phyloP scores from a whole-genome alignment of 495 filamentous ascomycete species.

The Xylaria longipes region DNA sequence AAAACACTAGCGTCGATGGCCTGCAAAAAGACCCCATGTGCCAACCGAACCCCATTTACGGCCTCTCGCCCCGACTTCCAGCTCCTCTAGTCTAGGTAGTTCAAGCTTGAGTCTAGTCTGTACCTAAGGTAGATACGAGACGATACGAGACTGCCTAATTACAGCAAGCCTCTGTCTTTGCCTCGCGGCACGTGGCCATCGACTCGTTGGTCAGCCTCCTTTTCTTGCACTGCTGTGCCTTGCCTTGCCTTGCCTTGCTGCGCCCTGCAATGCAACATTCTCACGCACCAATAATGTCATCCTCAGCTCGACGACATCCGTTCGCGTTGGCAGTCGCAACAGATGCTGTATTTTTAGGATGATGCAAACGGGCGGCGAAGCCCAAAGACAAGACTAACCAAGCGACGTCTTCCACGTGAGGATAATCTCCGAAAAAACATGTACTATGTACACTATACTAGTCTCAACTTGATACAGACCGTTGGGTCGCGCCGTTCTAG shows the following conservation, averaged over 20 bases:
- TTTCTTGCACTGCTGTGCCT: constrained; percentile 12
- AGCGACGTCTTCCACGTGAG: constrained; percentile 3
- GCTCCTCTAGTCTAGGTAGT: background rate
- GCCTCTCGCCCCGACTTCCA: constrained; percentile 11
- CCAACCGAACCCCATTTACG: background rate
- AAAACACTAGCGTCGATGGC: constrained; percentile 19
- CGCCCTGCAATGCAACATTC: background rate
- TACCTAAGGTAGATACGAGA: background rate
- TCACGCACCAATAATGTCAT: background rate
- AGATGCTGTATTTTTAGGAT: background rate
- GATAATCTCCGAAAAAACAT: constrained; percentile 17
- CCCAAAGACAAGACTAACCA: background rate
- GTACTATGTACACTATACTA: background rate
- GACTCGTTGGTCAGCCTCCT: constrained; percentile 17
- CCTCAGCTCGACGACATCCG: background rate
- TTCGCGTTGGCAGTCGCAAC: background rate
- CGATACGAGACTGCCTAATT: background rate
- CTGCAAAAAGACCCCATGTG: constrained; percentile 2
- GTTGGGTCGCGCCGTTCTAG: background rate
- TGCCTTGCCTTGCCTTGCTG: constrained; percentile 13
- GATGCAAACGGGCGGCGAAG: background rate
- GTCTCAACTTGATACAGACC: constrained; percentile 18
- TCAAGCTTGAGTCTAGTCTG: background rate
- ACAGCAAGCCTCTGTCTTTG: background rate
- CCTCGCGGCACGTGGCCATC: background rate